A percentile compares a stretch with the other conserved stretches of the same genome.
Conservation (phyloP, 148 eudicot species). For the Linanthus parryae region DNA sequence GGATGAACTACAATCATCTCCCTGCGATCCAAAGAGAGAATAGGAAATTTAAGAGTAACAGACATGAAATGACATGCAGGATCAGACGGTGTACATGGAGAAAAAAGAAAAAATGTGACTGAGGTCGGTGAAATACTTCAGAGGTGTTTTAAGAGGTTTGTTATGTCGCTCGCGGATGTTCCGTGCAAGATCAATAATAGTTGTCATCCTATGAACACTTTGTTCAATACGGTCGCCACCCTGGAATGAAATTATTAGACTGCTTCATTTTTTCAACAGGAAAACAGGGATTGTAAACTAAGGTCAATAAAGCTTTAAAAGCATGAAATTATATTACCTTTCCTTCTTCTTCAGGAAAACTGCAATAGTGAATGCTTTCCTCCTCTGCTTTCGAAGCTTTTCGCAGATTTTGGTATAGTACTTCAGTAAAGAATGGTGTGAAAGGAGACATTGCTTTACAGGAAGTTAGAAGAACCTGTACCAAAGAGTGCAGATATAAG, state of each 20-base stretch:
- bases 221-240: constrained; percentile 87
- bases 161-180: constrained; percentile 97
- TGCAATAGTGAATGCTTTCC: constrained; percentile 89
- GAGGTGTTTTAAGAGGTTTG: constrained; percentile 89
- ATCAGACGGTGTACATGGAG: neutral
- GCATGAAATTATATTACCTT: constrained; percentile 32
- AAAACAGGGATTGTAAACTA: neutral
- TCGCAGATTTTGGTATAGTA: constrained; percentile 80
- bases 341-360: constrained; percentile 79
- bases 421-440: constrained; percentile 94
- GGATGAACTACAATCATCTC: constrained; percentile 98
- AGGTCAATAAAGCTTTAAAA: neutral
- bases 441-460: constrained; percentile 97
- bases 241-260: constrained; percentile 18
- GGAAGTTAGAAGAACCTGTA: constrained; percentile 76
- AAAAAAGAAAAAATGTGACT: neutral
- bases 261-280: neutral
- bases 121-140: constrained; percentile 33
- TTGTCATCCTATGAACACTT: constrained; percentile 96
- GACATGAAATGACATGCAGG: neutral
- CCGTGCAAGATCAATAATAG: constrained; percentile 83
- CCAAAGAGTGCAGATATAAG: neutral
- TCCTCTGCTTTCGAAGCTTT: constrained; percentile 60
- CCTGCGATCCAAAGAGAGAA: constrained; percentile 31
- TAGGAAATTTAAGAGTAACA: constrained; percentile 5